Evolutionary conservation across 2,329 filamentous ascomycete species (phyloP).

Genomic region (Aspergillus intermedius): DNA sequence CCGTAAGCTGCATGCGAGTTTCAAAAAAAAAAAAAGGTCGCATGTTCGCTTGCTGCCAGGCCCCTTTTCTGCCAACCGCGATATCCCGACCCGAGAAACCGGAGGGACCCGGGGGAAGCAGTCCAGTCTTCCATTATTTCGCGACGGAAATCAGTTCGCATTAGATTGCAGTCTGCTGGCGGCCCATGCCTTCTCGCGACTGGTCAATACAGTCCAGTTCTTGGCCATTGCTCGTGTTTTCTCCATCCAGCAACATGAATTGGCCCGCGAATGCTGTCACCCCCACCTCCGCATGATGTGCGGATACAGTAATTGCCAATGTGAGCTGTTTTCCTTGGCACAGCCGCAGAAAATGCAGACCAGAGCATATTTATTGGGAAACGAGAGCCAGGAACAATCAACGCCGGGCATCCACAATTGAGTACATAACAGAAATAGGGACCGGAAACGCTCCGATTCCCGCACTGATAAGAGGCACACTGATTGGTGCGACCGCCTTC

Average conservation of each 20-base stretch:
- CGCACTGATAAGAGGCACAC: neutral
- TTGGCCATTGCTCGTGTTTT: too few species aligned
- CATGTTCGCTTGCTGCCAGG: neutral
- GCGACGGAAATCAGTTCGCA: neutral
- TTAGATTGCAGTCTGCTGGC: neutral
- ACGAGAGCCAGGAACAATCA: neutral
- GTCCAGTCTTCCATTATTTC: neutral
- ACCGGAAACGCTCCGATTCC: neutral
- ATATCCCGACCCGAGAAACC: slow-evolving; percentile 12
- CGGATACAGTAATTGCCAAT: neutral
- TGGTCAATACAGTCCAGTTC: too few species aligned
- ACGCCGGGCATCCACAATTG: neutral
- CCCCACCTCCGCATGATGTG: neutral
- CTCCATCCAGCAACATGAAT: too few species aligned
- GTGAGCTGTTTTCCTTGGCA: neutral
- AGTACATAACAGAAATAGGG: neutral
- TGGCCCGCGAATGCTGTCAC: neutral
- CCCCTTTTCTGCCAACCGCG: slow-evolving; percentile 8
- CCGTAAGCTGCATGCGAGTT: neutral
- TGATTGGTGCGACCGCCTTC: neutral
- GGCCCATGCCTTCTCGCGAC: too few species aligned
- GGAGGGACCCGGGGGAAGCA: slow-evolving; percentile 3
- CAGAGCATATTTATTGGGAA: neutral
- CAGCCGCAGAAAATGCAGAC: neutral
- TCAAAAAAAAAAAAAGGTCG: neutral